Conservation (phyloP, 805 yeast genomes). For the Sungouiella thailandica region DNA sequence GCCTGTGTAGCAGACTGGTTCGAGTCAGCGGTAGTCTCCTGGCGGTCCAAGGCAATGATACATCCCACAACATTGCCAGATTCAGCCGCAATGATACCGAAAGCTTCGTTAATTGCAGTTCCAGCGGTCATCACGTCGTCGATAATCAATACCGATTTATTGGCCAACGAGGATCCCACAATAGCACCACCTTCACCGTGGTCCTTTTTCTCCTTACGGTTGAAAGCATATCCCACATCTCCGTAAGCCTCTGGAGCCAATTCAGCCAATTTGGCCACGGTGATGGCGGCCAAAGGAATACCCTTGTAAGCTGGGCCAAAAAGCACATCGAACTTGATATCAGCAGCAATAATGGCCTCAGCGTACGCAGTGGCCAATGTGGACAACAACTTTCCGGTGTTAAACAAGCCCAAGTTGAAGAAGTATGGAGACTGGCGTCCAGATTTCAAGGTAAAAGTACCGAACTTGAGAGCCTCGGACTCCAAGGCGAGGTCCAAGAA, state of each 20-base stretch:
- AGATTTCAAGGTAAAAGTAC: slow-evolving; percentile 82
- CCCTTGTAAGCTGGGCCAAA: slow-evolving; percentile 99
- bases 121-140: slow-evolving; percentile 99
- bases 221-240: slow-evolving; percentile 81
- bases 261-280: slow-evolving; percentile 89
- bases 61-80: slow-evolving; percentile 77
- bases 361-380: slow-evolving; percentile 87
- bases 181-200: slow-evolving; percentile 98
- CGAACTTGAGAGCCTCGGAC: slow-evolving; percentile 79
- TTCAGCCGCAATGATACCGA: slow-evolving; percentile 64
- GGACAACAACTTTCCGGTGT: slow-evolving; percentile 73
- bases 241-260: slow-evolving; percentile 76
- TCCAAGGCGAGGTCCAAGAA: slow-evolving; percentile 81
- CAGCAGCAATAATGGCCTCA: slow-evolving; percentile 74
- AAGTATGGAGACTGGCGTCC: slow-evolving; percentile 96
- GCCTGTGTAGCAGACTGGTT: slow-evolving; percentile 75
- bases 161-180: slow-evolving; percentile 76
- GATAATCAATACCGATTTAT: slow-evolving; percentile 73
- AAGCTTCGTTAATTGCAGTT: slow-evolving; percentile 94
- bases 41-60: slow-evolving; percentile 91
- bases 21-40: slow-evolving; percentile 74
- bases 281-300: slow-evolving; percentile 89
- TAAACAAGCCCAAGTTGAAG: slow-evolving; percentile 75
- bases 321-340: slow-evolving; percentile 79
- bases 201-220: slow-evolving; percentile 93